Percentiles rank a stretch among this genome's conserved stretches.
Conservation (phyloP, 257 asterid species). For the Anisodus tanguticus region DNA sequence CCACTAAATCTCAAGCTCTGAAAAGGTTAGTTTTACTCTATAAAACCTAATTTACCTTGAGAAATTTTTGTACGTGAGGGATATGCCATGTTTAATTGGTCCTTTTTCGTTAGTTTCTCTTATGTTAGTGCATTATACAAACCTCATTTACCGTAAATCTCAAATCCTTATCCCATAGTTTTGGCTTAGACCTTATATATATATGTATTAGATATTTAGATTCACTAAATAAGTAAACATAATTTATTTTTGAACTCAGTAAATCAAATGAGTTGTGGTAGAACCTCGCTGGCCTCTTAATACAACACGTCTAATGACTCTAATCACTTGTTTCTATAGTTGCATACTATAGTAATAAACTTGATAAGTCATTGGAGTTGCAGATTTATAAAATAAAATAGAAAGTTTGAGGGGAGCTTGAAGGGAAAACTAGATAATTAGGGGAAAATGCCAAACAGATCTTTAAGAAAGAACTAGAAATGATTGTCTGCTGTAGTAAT, state of each 20-base stretch:
- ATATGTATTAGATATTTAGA: too few species aligned
- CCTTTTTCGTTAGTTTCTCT: background rate
- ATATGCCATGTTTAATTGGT: background rate
- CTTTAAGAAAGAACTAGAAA: background rate
- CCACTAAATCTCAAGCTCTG: background rate
- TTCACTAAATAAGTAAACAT: background rate
- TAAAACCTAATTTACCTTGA: background rate
- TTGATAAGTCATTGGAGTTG: background rate
- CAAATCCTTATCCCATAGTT: background rate
- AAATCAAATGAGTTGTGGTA: too few species aligned
- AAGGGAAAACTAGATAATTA: background rate
- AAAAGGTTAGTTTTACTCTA: background rate
- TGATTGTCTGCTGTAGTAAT: background rate
- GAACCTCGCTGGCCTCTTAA: too few species aligned
- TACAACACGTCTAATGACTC: too few species aligned
- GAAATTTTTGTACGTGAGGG: background rate
- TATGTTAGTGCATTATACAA: background rate
- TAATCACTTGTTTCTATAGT: too few species aligned
- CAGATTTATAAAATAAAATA: background rate
- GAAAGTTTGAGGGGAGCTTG: background rate
- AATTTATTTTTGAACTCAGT: background rate
- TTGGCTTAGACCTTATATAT: background rate
- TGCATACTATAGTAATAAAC: too few species aligned
- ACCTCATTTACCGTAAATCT: background rate
- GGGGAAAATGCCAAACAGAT: background rate